A percentile compares a stretch with the other conserved stretches of the same genome.
Evolutionary conservation across 116 monocot species (phyloP).

Genomic region (Cymodocea nodosa): DNA sequence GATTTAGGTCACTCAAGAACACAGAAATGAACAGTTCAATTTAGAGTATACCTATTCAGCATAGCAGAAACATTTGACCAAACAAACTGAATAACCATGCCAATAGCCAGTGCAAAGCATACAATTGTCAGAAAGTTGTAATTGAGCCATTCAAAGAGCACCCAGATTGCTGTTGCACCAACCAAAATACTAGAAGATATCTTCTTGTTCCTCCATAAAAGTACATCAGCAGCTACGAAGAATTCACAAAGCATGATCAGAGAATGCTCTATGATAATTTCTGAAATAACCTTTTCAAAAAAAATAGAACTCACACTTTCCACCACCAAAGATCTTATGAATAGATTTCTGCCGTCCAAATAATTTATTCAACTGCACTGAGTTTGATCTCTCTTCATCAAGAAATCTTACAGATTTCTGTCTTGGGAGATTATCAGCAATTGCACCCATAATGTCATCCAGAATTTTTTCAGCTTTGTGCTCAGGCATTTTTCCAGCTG

Average conservation of each 20-base stretch:
- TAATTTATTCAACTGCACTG: slow-evolving; percentile 26
- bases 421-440: slow-evolving; percentile 33
- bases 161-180: slow-evolving; percentile 53
- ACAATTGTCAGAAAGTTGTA: slow-evolving; percentile 60
- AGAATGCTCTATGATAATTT: background rate
- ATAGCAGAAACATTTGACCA: slow-evolving; percentile 47
- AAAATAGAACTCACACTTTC: slow-evolving; percentile 38
- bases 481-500: slow-evolving; percentile 30
- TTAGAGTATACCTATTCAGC: slow-evolving; percentile 43
- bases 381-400: slow-evolving; percentile 18
- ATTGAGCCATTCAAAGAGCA: slow-evolving; percentile 68
- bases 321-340: slow-evolving; percentile 56
- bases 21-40: background rate
- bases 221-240: slow-evolving; percentile 49
- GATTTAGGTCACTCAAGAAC: background rate
- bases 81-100: slow-evolving; percentile 47
- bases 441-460: slow-evolving; percentile 30
- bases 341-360: slow-evolving; percentile 46
- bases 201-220: slow-evolving; percentile 72
- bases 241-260: background rate
- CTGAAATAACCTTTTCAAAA: background rate
- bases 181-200: slow-evolving; percentile 42
- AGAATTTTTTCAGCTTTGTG: slow-evolving; percentile 32
- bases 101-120: slow-evolving; percentile 37
- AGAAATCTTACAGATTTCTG: slow-evolving; percentile 32